A percentile compares a stretch with the other conserved stretches of the same genome.
These are phyloP conservation scores for Nymphaea colorata DNA, from an alignment of 164 flowering plant genomes.

Conservation along the genomic window DNA sequence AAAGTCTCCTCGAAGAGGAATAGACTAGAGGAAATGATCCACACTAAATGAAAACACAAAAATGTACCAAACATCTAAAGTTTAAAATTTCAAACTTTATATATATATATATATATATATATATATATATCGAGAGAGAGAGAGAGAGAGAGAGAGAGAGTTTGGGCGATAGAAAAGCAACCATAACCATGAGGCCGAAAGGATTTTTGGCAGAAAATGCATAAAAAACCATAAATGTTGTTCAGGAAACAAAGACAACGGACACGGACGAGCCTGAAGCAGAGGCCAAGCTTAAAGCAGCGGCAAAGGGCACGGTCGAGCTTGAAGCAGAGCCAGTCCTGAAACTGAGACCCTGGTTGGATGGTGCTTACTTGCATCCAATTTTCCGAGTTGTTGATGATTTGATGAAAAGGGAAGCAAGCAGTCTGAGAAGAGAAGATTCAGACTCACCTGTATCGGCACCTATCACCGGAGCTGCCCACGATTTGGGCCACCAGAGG, in stretches of 20 bases:
- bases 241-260: conserved; percentile 49
- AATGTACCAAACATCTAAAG: too few species aligned
- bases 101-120: too few species aligned
- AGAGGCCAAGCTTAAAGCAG: conserved; percentile 66
- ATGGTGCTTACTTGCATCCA: conserved; percentile 93
- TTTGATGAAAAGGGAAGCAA: conserved; percentile 32
- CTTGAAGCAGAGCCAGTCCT: conserved; percentile 40
- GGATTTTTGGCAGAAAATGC: not conserved
- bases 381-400: conserved; percentile 58
- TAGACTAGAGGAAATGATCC: not conserved
- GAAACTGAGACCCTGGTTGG: conserved; percentile 51
- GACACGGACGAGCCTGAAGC: conserved; percentile 47
- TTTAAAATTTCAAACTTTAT: too few species aligned
- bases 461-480: too few species aligned
- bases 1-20: not conserved
- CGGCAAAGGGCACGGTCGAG: conserved; percentile 59
- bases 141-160: not conserved
- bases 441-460: conserved; percentile 15
- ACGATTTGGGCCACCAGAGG: conserved; percentile 28
- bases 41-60: not conserved
- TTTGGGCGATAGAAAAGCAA: not conserved
- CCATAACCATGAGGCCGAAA: not conserved
- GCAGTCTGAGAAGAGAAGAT: conserved; percentile 46
- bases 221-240: not conserved
- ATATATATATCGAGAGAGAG: too few species aligned